Evolutionary conservation across 768 basidiomycete species (phyloP), one percentile per base, ranked within the genome.

Genomic region (Boletus pseudopeckii): DNA sequence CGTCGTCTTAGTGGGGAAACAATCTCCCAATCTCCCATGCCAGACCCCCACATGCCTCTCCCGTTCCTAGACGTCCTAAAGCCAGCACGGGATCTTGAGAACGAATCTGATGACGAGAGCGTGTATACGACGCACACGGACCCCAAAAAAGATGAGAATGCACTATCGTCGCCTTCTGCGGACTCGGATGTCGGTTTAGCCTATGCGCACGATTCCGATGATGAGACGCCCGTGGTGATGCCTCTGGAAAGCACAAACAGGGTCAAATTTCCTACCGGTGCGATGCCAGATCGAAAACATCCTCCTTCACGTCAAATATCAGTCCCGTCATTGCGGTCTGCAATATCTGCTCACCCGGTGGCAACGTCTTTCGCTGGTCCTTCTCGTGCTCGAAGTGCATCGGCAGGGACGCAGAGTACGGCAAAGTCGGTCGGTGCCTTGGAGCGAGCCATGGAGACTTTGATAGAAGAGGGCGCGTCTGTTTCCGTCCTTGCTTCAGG

Each of bases 1-100:
- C 72, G 90, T 90, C 72, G 93, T 90, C 69, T 98, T 85, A 72
- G 96, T 92, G 67, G 95, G 89, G 69, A 59, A 59, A 72, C 65
- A 9, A 53, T 56, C 15, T 48, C 56, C n/a, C 64, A 62, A 40
- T 63, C 62, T 7, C 61, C 66, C 10, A 59, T 62, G 41, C 52
- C 64, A 5, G 57, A 48, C 24, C 22, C 56, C 42, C 65, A 65
- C 6, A 65, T 75, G 7, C 69, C 74, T 5, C 69, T 85, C 55
- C 79, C 81, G 9, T 80, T 86, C 65, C 79, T 86, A 57, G 83
- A 85, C 52, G 80, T 80, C 58, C 74, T 78, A 62, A 79, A 77
- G 28, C 48, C 57, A 24, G 61, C 59, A 45, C 41, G 63, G 15
- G 63, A 65, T 48, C 33, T 39, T 24, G 67, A 45, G 3, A 52